phyloP scores from a whole-genome alignment of 2,329 filamentous ascomycete genomes.

The Alternaria angustiovoidea region DNA sequence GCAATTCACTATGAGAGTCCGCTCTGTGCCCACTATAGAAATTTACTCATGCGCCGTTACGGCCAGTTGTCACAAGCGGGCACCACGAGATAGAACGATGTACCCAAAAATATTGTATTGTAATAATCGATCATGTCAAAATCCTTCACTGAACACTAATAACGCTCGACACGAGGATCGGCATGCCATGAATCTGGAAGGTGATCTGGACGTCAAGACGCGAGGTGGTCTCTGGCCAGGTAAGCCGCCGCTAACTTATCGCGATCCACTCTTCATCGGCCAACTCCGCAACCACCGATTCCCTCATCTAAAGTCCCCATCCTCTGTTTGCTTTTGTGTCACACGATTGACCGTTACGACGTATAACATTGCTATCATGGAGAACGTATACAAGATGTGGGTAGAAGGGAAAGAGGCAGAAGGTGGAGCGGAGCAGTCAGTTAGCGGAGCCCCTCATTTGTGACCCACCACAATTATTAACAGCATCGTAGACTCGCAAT shows the following conservation, averaged over 20 bases:
- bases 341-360: not conserved
- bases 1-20: not conserved
- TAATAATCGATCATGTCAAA: not conserved
- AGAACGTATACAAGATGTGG: conserved; percentile 48
- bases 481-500: conserved; percentile 56
- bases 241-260: conserved; percentile 30
- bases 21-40: not conserved
- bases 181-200: not conserved
- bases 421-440: conserved; percentile 59
- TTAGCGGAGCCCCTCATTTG: conserved; percentile 28
- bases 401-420: conserved; percentile 52
- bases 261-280: conserved; percentile 29
- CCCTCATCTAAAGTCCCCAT: conserved; percentile 6
- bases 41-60: not conserved
- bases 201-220: not conserved
- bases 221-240: not conserved
- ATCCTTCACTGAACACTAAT: too few species aligned
- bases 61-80: not conserved
- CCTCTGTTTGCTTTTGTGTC: not conserved
- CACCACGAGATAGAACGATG: not conserved
- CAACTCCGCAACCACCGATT: conserved; percentile 23
- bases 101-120: not conserved
- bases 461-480: conserved; percentile 17
- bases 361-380: conserved; percentile 19
- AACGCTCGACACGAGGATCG: not conserved